Evolutionary conservation across 345 rosid species (phyloP).

Genomic region (Salix caprea): DNA sequence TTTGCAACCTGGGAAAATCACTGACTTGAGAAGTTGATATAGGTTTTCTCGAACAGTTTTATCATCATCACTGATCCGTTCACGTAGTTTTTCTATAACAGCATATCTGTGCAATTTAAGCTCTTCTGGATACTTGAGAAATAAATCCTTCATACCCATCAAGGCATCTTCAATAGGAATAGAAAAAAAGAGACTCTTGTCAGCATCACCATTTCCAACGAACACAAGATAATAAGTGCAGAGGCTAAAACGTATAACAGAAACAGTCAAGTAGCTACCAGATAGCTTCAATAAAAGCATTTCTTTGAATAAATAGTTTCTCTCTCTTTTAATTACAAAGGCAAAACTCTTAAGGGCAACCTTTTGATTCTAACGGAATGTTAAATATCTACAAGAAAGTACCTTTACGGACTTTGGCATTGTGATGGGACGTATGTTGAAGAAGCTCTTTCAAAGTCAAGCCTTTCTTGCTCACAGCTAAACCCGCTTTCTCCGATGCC

Average conservation of each 20-base stretch:
- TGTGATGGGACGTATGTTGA: constrained; percentile 76
- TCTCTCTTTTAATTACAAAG: background rate
- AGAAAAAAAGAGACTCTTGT: constrained; percentile 4
- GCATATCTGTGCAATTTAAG: constrained; percentile 50
- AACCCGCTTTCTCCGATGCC: constrained; percentile 66
- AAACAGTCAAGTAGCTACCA: background rate
- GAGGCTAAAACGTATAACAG: background rate
- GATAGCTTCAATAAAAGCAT: background rate
- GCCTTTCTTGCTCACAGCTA: constrained; percentile 88
- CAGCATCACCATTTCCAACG: background rate
- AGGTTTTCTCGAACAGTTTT: constrained; percentile 54
- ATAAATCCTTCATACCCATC: constrained; percentile 63
- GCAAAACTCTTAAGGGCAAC: background rate
- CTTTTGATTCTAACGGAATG: background rate
- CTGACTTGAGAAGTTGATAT: constrained; percentile 52
- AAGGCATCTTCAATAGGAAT: constrained; percentile 58
- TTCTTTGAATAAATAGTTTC: background rate
- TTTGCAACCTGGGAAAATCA: constrained; percentile 58
- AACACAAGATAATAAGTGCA: background rate
- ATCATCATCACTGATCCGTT: constrained; percentile 67
- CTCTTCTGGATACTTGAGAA: constrained; percentile 62
- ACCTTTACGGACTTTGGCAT: constrained; percentile 81
- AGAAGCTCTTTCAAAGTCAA: constrained; percentile 81
- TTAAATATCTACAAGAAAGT: background rate
- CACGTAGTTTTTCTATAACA: constrained; percentile 60